Conservation (phyloP, 1,284 basidiomycete genomes). For the Naganishia sp. region DNA sequence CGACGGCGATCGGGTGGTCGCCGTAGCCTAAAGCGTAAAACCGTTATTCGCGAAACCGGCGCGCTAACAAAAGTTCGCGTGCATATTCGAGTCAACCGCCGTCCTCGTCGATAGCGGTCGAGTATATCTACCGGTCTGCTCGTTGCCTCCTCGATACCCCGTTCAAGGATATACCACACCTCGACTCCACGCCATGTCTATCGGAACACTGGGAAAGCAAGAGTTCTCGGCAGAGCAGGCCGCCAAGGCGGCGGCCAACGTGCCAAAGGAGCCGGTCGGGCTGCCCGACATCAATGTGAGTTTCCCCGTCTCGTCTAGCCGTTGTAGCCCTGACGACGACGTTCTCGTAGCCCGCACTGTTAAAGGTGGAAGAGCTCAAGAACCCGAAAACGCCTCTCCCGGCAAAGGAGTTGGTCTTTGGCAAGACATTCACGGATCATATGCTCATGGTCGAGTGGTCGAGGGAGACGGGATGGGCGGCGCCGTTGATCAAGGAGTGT, state of each 20-base stretch:
- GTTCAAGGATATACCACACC: too few relatives aligned
- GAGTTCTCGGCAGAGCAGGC: too few relatives aligned
- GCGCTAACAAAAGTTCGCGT: too few relatives aligned
- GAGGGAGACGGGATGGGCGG: conserved; percentile 71
- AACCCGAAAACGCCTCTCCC: conserved; percentile 54
- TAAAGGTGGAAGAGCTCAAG: conserved; percentile 60
- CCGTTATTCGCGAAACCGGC: too few relatives aligned
- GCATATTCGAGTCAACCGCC: too few relatives aligned
- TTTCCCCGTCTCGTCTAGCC: conserved; percentile 21
- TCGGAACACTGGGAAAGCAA: too few relatives aligned
- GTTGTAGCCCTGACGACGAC: not conserved
- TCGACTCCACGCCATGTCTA: too few relatives aligned
- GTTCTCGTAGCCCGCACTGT: conserved; percentile 55
- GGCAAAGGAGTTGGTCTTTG: conserved; percentile 56
- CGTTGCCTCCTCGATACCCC: too few relatives aligned
- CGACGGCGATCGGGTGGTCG: too few relatives aligned
- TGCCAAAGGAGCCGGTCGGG: conserved; percentile 57
- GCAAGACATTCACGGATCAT: conserved; percentile 74
- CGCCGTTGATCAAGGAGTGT: conserved; percentile 83
- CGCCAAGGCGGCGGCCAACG: conserved; percentile 44
- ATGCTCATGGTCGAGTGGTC: conserved; percentile 88
- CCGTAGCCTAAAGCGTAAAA: too few relatives aligned
- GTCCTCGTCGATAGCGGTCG: too few relatives aligned
- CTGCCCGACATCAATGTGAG: conserved; percentile 57
- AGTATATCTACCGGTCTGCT: too few relatives aligned